Percentiles rank a stretch among this genome's conserved stretches.
Conservation (phyloP, 2,329 filamentous ascomycete genomes). For the Xylaria sp. region DNA sequence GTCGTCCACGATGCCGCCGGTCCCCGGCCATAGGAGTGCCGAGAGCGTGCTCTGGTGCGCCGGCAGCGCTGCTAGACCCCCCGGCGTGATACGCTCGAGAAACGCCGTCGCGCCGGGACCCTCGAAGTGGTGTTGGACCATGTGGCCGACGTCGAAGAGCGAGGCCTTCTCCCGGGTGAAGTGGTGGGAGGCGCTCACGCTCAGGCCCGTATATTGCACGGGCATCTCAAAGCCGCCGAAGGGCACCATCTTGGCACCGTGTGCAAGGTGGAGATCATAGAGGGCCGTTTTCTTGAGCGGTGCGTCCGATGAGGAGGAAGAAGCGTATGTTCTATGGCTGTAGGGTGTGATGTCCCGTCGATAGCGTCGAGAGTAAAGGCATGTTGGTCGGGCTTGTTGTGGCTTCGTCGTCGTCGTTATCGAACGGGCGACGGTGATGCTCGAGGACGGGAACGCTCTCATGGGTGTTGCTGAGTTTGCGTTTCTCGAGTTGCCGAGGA, state of each 20-base stretch:
- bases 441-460: conserved; percentile 32
- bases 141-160: conserved; percentile 96
- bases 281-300: conserved; percentile 74
- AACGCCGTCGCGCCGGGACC: conserved; percentile 85
- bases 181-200: conserved; percentile 84
- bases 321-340: conserved; percentile 42
- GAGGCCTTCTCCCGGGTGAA: conserved; percentile 91
- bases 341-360: conserved; percentile 20
- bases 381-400: conserved; percentile 18
- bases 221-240: conserved; percentile 96
- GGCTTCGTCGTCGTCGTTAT: conserved; percentile 10
- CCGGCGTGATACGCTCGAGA: conserved; percentile 85
- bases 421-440: conserved; percentile 1
- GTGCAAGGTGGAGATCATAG: conserved; percentile 79
- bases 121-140: conserved; percentile 89
- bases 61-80: conserved; percentile 72
- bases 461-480: conserved; percentile 4
- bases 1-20: conserved; percentile 95
- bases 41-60: conserved; percentile 82
- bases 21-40: conserved; percentile 80
- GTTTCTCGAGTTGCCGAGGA: conserved; percentile 35
- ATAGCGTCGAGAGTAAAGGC: conserved; percentile 10
- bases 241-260: conserved; percentile 94
- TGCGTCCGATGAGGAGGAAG: conserved; percentile 35
- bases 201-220: conserved; percentile 82